Evolutionary conservation across 208 protist genomes (phyloP).

Genomic region (Naegleria gruberi): DNA sequence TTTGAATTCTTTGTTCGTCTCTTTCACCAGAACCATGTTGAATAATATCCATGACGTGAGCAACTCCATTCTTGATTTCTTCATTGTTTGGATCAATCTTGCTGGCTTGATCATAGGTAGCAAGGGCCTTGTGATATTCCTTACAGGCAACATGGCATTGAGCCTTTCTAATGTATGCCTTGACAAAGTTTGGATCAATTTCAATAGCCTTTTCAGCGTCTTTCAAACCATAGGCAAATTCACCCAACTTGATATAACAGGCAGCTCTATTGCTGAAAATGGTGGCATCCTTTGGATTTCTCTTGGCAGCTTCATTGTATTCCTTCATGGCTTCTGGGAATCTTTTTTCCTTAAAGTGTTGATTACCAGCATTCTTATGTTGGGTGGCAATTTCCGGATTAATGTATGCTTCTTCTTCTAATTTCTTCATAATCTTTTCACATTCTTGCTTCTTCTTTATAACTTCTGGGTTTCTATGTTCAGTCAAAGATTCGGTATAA

Average conservation of each 20-base stretch:
- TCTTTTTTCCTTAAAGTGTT: constrained; percentile 85
- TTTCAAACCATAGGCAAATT: constrained; percentile 79
- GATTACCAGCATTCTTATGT: constrained; percentile 87
- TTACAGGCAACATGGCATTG: constrained; percentile 83
- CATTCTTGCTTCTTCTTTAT: constrained; percentile 74
- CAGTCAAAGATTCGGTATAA: constrained; percentile 59
- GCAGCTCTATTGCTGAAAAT: constrained; percentile 88
- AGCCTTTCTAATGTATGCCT: constrained; percentile 64
- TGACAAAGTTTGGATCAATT: constrained; percentile 78
- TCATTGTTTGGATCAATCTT: constrained; percentile 71
- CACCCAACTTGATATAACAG: constrained; percentile 88
- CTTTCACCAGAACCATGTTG: constrained; percentile 35
- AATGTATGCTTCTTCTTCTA: constrained; percentile 75
- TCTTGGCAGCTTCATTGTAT: constrained; percentile 81
- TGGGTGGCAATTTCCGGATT: constrained; percentile 68
- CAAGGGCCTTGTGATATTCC: constrained; percentile 87
- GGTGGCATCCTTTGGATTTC: constrained; percentile 82
- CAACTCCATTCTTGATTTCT: constrained; percentile 35
- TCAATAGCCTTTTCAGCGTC: constrained; percentile 89
- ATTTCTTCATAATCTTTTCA: not conserved
- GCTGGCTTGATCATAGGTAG: constrained; percentile 85
- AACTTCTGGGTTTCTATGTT: constrained; percentile 39
- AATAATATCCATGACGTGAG: not conserved
- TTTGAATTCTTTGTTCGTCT: constrained; percentile 71
- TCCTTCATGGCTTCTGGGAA: constrained; percentile 82